Conservation (phyloP, 768 basidiomycete genomes). For the Boletus patriciae region DNA sequence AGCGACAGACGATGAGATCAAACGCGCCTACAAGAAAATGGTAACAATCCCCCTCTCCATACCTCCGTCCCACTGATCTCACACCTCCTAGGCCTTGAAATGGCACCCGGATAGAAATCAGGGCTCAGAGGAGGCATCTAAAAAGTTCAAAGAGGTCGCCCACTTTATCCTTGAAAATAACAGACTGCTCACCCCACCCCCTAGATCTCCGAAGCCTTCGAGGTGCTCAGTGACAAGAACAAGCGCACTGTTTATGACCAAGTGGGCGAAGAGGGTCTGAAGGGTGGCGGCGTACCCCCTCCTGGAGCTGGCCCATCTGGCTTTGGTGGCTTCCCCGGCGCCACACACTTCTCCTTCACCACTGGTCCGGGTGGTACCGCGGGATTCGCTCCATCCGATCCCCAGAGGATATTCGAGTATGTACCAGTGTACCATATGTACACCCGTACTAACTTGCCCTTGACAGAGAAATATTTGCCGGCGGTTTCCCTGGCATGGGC, state of each 20-base stretch:
- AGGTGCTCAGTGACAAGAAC: conserved; percentile 86
- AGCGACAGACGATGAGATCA: conserved; percentile 84
- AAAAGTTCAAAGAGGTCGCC: conserved; percentile 88
- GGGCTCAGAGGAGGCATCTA: conserved; percentile 80
- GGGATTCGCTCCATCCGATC: conserved; percentile 78
- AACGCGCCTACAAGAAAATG: conserved; percentile 95
- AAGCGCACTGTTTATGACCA: conserved; percentile 89
- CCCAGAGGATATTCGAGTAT: conserved; percentile 86
- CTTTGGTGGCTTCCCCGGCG: conserved; percentile 49
- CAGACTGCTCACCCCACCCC: background rate
- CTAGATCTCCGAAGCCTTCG: conserved; percentile 93
- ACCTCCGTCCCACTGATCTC: conserved; percentile 2
- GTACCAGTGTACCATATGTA: conserved; percentile 30
- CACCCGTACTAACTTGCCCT: conserved; percentile 2
- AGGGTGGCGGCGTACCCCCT: conserved; percentile 60
- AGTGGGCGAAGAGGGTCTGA: conserved; percentile 93
- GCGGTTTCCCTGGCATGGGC: conserved; percentile 35
- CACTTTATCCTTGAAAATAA: too few species aligned
- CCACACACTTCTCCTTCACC: conserved; percentile 57
- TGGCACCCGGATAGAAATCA: conserved; percentile 94
- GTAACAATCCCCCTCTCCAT: conserved; percentile 39
- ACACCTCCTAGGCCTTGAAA: conserved; percentile 66
- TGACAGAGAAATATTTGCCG: conserved; percentile 58
- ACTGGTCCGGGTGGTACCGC: conserved; percentile 41
- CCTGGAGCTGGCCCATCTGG: conserved; percentile 49